Base-by-base conservation (phyloP, 1,284 basidiomycete species). In the Cerioporus squamosus region DNA sequence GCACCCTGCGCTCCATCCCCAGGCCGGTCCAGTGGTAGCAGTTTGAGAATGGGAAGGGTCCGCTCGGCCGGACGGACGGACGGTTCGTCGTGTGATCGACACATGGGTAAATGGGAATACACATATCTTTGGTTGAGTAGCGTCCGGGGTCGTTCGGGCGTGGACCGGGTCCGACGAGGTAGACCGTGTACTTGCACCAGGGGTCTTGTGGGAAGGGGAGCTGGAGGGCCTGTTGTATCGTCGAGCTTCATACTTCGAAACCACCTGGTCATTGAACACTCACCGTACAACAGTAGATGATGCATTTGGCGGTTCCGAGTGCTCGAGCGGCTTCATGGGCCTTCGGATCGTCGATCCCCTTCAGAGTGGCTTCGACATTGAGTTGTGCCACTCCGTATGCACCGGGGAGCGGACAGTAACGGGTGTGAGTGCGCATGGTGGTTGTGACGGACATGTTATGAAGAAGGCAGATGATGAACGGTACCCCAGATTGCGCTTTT, bases 11-110 rank as follows among this genome's bases (percentile, higher is more conserved):
- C 5, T 23, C 31, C 40, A 49, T 31, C 10, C 24, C 20, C 5
- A 24, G 8, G 2, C 40, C 40, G 0, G n/a, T 6, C 53, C 53
- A 55, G 31, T 55, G 53, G 23, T 49, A 58, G 51, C 56, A 58
- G 22, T 57, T 52, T 3, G 22, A 20, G 39, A 48, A 55, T 0
- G 54, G 54, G 18, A 55, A 55, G 5, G 42, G 14, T 5, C n/a
- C 5, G 8, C 6, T 22, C 3, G 54, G 22, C 12, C 3, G 40
- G 5, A 45, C n/a, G 2, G 54, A n/a, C 2, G 15, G 15, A 6
- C 54, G 47, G 10, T 22, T 22, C 5, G 40, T 22, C 0, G 53
- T 47, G 22, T 55, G 48, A 15, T 42, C 31, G 2, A 23, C 12
- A 22, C 38, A 38, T 2, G 54, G 54, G n/a, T 38, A 49, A 22